phyloP scores from a whole-genome alignment of 2,329 filamentous ascomycete genomes.

The Hirsutella minnesotensis region DNA sequence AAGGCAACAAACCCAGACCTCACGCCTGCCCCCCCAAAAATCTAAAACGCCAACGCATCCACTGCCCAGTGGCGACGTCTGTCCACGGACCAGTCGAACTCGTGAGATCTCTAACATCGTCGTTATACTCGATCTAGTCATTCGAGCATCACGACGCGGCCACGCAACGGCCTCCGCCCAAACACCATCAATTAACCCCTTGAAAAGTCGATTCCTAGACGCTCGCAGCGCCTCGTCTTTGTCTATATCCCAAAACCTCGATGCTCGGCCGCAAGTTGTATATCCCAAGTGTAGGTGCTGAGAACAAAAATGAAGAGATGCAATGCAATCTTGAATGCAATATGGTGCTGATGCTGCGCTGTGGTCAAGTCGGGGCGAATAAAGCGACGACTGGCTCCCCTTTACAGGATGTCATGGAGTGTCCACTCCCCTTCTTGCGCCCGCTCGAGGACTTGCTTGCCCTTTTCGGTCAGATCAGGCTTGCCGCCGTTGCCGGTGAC shows the following conservation, averaged over 20 bases:
- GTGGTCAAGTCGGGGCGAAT: neutral
- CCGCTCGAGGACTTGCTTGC: conserved; percentile 34
- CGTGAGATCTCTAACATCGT: too few species aligned
- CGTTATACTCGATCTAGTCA: too few species aligned
- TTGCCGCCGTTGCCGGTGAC: conserved; percentile 41
- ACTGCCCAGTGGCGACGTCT: too few species aligned
- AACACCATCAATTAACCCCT: too few species aligned
- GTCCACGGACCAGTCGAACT: too few species aligned
- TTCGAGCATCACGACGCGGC: too few species aligned
- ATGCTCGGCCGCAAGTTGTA: neutral
- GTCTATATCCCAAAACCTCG: conserved; percentile 2
- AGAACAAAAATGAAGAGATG: neutral
- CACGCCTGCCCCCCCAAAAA: too few species aligned
- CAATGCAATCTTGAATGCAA: too few species aligned
- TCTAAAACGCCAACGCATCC: too few species aligned
- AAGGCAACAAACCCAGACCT: too few species aligned
- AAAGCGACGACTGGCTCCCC: neutral
- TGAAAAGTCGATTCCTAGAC: neutral
- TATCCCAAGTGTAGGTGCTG: neutral
- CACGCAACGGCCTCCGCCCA: too few species aligned
- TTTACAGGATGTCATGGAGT: conserved; percentile 30
- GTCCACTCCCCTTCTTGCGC: conserved; percentile 43
- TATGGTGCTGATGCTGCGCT: too few species aligned
- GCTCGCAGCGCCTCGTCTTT: neutral
- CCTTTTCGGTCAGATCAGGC: conserved; percentile 43